Evolutionary conservation across 352 stramenopile genomes (phyloP), one percentile per base, ranked within the genome.

Genomic region (Globisporangium abappressorium): DNA sequence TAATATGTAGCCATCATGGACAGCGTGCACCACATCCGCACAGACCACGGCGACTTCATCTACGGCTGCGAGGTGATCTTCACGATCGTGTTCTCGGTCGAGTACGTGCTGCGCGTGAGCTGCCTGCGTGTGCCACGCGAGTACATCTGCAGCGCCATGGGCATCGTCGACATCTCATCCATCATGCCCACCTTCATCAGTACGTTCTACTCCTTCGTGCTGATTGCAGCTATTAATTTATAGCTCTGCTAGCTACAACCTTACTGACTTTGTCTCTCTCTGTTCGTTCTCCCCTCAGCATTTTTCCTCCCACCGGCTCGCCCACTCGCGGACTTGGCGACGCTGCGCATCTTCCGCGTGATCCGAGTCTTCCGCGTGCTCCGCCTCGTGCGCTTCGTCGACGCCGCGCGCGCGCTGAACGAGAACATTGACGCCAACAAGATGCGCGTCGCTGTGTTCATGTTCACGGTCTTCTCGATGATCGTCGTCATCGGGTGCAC

Each of bases 351-450:
- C 56, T 93, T 93, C 69, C 82, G 85, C 57, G 85, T 93, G 14
- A 83, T 93, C 66, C 83, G 84, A 34, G 85, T 93, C 2, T 94
- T 92, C 67, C 84, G 84, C 7, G 72, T 94, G 64, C 72, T 94
- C 18, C 82, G 85, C 1, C 77, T 93, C 14, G 85, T 81, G 24
- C 79, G 83, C 8, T 93, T 93, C 66, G 79, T 92, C 49, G 85
- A 92, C 59, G 85, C 85, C 24, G 80, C 80, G 12, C 73, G 73
- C 18, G 81, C 85, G 18, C 65, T 93, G 28, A 86, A 75, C 59
- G 85, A 93, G 66, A 93, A 94, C 70, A 92, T 92, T 54, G 70
- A 91, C 65, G 78, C 83, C 33, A 94, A 94, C 74, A 91, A 92
- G 70, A 73, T 85, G 60, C 79, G 84, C n/a, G 87, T 94, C 59